Evolutionary conservation across 2,329 filamentous ascomycete species (phyloP).

Genomic region (Dothistroma septosporum): DNA sequence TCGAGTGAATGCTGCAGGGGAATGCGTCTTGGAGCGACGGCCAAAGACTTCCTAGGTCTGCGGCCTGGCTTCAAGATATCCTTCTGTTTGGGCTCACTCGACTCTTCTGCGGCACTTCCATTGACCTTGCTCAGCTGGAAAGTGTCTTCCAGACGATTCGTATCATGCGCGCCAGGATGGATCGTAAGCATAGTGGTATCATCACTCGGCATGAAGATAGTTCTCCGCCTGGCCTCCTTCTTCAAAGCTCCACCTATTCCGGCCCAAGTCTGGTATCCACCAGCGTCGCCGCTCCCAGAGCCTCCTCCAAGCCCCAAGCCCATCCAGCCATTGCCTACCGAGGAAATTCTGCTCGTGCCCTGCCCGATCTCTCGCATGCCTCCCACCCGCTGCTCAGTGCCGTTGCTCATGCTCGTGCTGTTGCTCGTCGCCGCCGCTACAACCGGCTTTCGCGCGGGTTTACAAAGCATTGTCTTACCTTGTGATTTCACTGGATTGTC

Average conservation of each 20-base stretch:
- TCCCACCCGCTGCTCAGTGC: neutral
- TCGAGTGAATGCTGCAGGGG: conserved; percentile 44
- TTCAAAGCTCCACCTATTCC: neutral
- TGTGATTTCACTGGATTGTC: conserved; percentile 3
- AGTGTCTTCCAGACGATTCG: conserved; percentile 32
- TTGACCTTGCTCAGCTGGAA: conserved; percentile 19
- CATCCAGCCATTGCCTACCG: neutral
- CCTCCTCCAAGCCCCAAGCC: neutral
- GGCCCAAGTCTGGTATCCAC: neutral
- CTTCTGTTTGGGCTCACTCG: neutral
- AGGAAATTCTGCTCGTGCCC: conserved; percentile 6
- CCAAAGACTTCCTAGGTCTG: conserved; percentile 40
- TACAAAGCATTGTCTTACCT: conserved; percentile 27
- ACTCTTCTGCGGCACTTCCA: conserved; percentile 1
- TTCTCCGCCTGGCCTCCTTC: conserved; percentile 44
- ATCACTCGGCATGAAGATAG: conserved; percentile 49
- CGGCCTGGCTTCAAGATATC: conserved; percentile 24
- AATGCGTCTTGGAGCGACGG: conserved; percentile 46
- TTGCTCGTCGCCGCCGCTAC: neutral
- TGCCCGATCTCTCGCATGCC: conserved; percentile 7
- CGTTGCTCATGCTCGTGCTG: conserved; percentile 1
- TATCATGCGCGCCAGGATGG: conserved; percentile 44
- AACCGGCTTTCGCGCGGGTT: conserved; percentile 25
- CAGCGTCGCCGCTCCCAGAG: neutral
- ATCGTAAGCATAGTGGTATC: conserved; percentile 51